Conservation (phyloP, 371 early-diverging fungal genomes). For the Mucor circinelloides region DNA sequence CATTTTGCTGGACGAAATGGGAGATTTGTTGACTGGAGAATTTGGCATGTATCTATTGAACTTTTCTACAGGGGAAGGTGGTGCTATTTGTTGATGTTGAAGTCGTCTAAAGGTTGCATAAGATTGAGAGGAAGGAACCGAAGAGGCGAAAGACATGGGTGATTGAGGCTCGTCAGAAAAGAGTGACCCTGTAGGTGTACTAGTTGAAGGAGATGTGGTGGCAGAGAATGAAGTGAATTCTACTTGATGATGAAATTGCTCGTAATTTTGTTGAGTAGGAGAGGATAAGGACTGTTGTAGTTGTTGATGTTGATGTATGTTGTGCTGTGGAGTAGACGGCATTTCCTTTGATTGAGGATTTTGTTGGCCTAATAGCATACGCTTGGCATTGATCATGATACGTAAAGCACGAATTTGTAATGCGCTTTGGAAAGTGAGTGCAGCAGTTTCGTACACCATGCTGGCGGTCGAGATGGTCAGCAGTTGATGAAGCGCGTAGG, state of each 20-base stretch:
- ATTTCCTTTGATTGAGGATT: neutral
- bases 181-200: constrained; percentile 48
- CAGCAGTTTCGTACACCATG: constrained; percentile 58
- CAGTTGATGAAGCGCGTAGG: constrained; percentile 56
- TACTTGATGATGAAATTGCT: neutral
- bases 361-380: constrained; percentile 11
- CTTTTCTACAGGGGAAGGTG: constrained; percentile 4
- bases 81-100: neutral
- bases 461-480: constrained; percentile 63
- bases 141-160: constrained; percentile 27
- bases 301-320: neutral
- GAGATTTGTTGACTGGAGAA: neutral
- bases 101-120: neutral
- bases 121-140: neutral
- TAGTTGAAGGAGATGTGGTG: constrained; percentile 60
- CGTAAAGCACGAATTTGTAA: constrained; percentile 57
- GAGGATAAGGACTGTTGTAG: neutral
- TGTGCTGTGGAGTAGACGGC: neutral
- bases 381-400: constrained; percentile 50
- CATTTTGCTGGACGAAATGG: neutral
- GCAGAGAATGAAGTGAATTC: constrained; percentile 38
- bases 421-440: constrained; percentile 51
- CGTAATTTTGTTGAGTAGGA: neutral
- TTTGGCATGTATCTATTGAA: neutral
- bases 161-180: constrained; percentile 51